Evolutionary conservation across 129 eudicot species (phyloP).

Genomic region (Flaveria sonorensis): DNA sequence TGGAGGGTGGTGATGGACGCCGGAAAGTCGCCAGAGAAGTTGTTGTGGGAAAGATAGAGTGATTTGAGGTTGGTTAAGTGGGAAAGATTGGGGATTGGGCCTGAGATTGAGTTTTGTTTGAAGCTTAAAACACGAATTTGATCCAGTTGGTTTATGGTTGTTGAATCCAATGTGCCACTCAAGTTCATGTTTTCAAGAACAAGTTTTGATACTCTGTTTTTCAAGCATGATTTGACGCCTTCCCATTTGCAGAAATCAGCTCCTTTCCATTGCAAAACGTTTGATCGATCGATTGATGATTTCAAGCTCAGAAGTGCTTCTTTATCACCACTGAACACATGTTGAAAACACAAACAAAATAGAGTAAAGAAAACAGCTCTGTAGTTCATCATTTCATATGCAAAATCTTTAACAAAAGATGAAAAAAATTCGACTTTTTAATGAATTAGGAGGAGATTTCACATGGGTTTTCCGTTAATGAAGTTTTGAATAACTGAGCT

Average conservation of each 20-base stretch:
- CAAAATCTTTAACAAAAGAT: background rate
- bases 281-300: constrained; percentile 54
- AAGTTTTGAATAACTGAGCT: background rate
- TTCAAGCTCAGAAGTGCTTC: constrained; percentile 56
- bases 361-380: constrained; percentile 1
- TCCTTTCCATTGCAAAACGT: constrained; percentile 55
- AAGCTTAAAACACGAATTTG: constrained; percentile 78
- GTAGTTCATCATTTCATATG: background rate
- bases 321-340: constrained; percentile 38
- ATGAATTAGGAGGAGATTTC: constrained; percentile 1
- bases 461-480: constrained; percentile 4
- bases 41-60: constrained; percentile 55
- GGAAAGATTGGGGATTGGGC: constrained; percentile 62
- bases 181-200: constrained; percentile 60
- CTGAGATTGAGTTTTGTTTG: constrained; percentile 64
- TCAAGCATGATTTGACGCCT: constrained; percentile 64
- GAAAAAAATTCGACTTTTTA: background rate
- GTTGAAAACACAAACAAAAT: constrained; percentile 2
- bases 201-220: constrained; percentile 67
- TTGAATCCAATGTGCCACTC: constrained; percentile 51
- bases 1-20: constrained; percentile 50
- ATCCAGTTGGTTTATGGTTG: constrained; percentile 48
- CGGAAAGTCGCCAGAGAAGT: constrained; percentile 66
- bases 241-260: constrained; percentile 61
- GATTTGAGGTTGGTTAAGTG: constrained; percentile 66